Evolutionary conservation across 2,329 filamentous ascomycete species (phyloP).

Genomic region (Dactylellina leptospora): DNA sequence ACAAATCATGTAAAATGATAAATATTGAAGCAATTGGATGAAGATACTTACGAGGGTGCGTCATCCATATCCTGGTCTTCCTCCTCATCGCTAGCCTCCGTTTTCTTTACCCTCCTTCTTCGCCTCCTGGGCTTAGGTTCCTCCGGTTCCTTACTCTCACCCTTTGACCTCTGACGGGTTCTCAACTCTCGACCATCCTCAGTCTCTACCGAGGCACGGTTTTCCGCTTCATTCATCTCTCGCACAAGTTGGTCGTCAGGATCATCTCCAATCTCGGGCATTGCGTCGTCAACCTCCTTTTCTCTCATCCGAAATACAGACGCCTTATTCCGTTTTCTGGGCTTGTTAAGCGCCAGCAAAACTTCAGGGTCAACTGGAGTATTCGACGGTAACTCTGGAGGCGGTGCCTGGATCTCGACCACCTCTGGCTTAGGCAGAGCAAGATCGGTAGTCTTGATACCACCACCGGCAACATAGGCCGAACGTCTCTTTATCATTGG

Average conservation of each 20-base stretch:
- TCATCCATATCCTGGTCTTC: slow-evolving; percentile 47
- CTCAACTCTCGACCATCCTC: slow-evolving; percentile 12
- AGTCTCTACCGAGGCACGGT: slow-evolving; percentile 25
- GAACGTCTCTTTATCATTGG: slow-evolving; percentile 48
- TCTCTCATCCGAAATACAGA: slow-evolving; percentile 45
- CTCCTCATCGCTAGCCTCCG: slow-evolving; percentile 25
- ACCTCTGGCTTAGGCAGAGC: slow-evolving; percentile 46
- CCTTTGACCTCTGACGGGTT: slow-evolving; percentile 2
- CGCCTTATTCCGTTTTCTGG: slow-evolving; percentile 42
- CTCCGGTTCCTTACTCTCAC: slow-evolving; percentile 22
- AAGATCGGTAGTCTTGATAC: slow-evolving; percentile 49
- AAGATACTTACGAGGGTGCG: slow-evolving; percentile 25
- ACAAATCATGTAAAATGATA: background rate
- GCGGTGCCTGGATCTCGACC: slow-evolving; percentile 24
- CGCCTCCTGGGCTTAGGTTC: slow-evolving; percentile 7
- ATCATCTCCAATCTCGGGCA: slow-evolving; percentile 29
- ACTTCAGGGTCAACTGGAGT: slow-evolving; percentile 38
- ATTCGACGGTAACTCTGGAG: slow-evolving; percentile 16
- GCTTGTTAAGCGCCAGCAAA: slow-evolving; percentile 43
- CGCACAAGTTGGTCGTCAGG: slow-evolving; percentile 26
- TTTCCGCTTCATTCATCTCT: slow-evolving; percentile 34
- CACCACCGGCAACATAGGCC: slow-evolving; percentile 46
- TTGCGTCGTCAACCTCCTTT: slow-evolving; percentile 49
- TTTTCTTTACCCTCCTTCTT: slow-evolving; percentile 15
- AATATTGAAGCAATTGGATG: background rate